Conservation (phyloP, 1,284 basidiomycete species). For the Prillingera fragicola region DNA sequence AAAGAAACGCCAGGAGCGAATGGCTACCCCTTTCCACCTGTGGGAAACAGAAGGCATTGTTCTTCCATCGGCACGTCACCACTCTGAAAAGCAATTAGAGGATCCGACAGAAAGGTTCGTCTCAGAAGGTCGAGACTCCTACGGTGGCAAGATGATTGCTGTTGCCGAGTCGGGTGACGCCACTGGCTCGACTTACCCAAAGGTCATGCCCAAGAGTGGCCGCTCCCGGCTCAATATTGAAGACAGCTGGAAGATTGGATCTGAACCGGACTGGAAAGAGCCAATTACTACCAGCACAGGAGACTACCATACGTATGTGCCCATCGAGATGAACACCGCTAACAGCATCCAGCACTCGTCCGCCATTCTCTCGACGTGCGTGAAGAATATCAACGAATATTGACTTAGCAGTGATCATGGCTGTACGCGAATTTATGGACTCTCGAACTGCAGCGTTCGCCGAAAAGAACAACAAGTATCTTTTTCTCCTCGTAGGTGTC, state of each 20-base stretch:
- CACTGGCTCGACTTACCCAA: too few species aligned
- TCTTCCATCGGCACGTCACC: too few species aligned
- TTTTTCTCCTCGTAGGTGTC: constrained; percentile 24
- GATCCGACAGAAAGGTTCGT: too few species aligned
- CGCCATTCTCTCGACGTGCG: constrained; percentile 36
- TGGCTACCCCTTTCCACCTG: background rate
- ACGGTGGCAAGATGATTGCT: too few species aligned
- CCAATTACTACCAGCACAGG: constrained; percentile 20
- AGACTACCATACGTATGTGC: constrained; percentile 24
- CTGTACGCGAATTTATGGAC: constrained; percentile 28
- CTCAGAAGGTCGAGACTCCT: too few species aligned
- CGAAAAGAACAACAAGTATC: constrained; percentile 16
- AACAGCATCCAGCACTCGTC: constrained; percentile 16
- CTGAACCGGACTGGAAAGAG: constrained; percentile 25
- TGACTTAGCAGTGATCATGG: constrained; percentile 35
- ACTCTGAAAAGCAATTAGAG: too few species aligned
- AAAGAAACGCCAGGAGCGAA: too few species aligned
- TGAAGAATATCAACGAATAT: background rate
- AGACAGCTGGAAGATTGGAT: constrained; percentile 34
- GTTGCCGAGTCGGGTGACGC: too few species aligned
- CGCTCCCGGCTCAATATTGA: constrained; percentile 8
- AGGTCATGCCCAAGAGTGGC: too few species aligned
- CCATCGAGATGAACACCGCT: background rate
- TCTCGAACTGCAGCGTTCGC: constrained; percentile 28
- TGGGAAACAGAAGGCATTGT: too few species aligned